These are phyloP conservation scores for Globisporangium takayamanum DNA, from an alignment of 352 stramenopile species.

Conservation along the genomic window DNA sequence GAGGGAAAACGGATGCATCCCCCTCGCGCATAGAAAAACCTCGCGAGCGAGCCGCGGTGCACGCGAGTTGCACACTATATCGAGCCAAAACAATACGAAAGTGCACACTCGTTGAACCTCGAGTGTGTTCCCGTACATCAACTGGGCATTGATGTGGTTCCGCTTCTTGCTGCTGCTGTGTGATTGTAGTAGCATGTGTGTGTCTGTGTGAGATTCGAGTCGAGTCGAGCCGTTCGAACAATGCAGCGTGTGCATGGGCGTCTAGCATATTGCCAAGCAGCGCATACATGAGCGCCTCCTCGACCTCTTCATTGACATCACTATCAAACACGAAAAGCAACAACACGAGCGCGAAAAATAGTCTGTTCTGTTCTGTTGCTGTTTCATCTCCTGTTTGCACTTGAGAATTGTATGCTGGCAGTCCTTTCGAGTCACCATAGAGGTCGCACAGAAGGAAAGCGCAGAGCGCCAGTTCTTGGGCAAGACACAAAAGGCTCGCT, in stretches of 20 bases:
- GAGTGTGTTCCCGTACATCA: neutral
- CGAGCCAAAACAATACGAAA: neutral
- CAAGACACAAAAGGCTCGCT: conserved; percentile 17
- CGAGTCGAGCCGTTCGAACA: too few species aligned
- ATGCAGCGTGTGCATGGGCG: too few species aligned
- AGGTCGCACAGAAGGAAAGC: too few species aligned
- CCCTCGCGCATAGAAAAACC: conserved; percentile 3
- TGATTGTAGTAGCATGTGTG: neutral
- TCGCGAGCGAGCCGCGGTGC: neutral
- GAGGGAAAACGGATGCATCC: conserved; percentile 9
- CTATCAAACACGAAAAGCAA: too few species aligned
- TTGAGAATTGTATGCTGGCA: too few species aligned
- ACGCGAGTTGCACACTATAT: neutral
- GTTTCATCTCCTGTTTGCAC: neutral
- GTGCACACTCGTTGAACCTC: neutral
- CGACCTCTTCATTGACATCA: too few species aligned
- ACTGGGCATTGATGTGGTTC: neutral
- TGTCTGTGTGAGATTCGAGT: too few species aligned
- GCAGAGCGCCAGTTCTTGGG: conserved; percentile 30
- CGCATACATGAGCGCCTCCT: too few species aligned
- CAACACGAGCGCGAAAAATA: too few species aligned
- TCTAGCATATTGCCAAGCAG: too few species aligned
- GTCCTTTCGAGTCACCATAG: too few species aligned
- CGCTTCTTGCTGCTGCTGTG: neutral
- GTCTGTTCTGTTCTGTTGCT: neutral